These are phyloP conservation scores for Ceratobasidium papillatum DNA, from an alignment of 1,284 basidiomycete genomes.

Conservation along the genomic window DNA sequence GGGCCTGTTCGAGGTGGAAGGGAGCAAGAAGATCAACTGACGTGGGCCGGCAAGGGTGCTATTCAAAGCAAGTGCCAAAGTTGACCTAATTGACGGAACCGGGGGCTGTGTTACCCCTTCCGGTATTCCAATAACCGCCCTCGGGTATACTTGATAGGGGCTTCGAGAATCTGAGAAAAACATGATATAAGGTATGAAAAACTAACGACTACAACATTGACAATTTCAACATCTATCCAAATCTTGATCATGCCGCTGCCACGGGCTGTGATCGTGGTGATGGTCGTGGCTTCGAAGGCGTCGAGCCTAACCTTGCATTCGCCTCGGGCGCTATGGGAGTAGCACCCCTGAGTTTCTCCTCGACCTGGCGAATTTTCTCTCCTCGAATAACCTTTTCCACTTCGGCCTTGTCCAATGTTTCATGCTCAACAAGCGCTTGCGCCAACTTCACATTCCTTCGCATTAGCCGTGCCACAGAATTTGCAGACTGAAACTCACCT, in stretches of 20 bases:
- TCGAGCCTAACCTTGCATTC: background rate
- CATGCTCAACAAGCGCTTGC: constrained; percentile 88
- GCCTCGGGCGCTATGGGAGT: background rate
- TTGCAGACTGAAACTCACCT: constrained; percentile 59
- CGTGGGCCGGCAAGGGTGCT: background rate
- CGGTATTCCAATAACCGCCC: background rate
- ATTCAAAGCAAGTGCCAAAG: background rate
- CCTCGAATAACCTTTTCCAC: constrained; percentile 86
- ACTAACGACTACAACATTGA: background rate
- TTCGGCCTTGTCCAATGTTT: constrained; percentile 81
- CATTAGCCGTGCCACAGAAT: background rate
- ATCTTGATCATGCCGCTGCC: background rate
- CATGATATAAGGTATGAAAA: constrained; percentile 2
- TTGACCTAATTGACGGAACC: background rate
- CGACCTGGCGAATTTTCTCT: constrained; percentile 67
- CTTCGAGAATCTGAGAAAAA: background rate
- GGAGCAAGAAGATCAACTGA: background rate
- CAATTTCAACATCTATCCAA: constrained; percentile 13
- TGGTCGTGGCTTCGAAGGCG: background rate
- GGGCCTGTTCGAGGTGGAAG: constrained; percentile 3
- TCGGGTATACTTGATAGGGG: background rate
- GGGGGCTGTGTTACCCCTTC: background rate
- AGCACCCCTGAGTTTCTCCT: constrained; percentile 29
- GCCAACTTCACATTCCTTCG: constrained; percentile 67
- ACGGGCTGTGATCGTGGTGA: constrained; percentile 10